phyloP scores from a whole-genome alignment of 345 rosid species.

The Citrus unshiu region DNA sequence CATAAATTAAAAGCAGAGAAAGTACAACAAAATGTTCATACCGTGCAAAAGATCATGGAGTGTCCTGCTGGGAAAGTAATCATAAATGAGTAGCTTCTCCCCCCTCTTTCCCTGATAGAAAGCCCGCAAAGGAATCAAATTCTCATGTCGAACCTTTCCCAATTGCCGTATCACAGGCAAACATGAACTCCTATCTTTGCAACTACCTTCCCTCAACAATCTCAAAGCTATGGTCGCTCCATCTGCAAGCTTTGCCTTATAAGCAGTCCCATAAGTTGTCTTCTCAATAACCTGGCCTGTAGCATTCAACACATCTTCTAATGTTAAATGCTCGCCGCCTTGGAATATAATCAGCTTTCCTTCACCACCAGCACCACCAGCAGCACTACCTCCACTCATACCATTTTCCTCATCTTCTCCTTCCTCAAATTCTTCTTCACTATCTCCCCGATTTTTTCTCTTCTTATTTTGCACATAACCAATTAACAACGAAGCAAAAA shows the following conservation, averaged over 20 bases:
- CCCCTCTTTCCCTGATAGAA: slow-evolving; percentile 98
- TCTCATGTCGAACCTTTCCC: slow-evolving; percentile 84
- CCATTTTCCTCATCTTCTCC: slow-evolving; percentile 59
- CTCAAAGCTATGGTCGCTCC: slow-evolving; percentile 95
- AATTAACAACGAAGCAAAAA: slow-evolving; percentile 72
- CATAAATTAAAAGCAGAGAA: slow-evolving; percentile 3
- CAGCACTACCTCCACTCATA: slow-evolving; percentile 22
- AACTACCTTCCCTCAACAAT: slow-evolving; percentile 92
- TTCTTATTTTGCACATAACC: slow-evolving; percentile 90
- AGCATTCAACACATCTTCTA: slow-evolving; percentile 94
- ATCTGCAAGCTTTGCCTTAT: slow-evolving; percentile 91
- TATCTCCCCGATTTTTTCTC: slow-evolving; percentile 50
- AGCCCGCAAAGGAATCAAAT: slow-evolving; percentile 88
- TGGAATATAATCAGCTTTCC: slow-evolving; percentile 88
- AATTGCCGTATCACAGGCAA: slow-evolving; percentile 73
- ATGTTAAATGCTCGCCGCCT: slow-evolving; percentile 92
- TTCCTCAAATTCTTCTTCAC: slow-evolving; percentile 77
- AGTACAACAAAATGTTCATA: slow-evolving; percentile 22
- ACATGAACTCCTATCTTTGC: slow-evolving; percentile 75
- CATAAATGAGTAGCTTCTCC: slow-evolving; percentile 95
- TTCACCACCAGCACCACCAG: slow-evolving; percentile 37
- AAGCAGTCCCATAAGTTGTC: slow-evolving; percentile 88
- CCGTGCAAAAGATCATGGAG: slow-evolving; percentile 90
- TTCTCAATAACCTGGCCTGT: slow-evolving; percentile 98
- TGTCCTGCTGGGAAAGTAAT: slow-evolving; percentile 76